Percentiles rank a stretch among this genome's conserved stretches.
Conservation (phyloP, 371 early-diverging fungal genomes). For the Actinomortierella ambigua region DNA sequence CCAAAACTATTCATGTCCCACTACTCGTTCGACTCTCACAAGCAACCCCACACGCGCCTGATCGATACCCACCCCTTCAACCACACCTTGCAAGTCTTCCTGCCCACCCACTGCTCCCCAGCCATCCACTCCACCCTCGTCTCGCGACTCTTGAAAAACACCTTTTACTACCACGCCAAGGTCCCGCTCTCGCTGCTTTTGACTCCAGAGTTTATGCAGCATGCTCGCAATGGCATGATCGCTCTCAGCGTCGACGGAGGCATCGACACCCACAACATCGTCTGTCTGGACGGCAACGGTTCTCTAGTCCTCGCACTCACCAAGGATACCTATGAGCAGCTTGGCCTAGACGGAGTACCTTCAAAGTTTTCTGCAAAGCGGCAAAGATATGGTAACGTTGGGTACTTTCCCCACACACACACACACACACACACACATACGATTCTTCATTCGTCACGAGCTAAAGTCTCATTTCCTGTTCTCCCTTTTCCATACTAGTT, state of each 20-base stretch:
- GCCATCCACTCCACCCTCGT: slow-evolving; percentile 10
- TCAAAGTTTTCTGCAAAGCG: slow-evolving; percentile 46
- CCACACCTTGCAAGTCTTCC: slow-evolving; percentile 47
- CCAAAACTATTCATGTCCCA: slow-evolving; percentile 40
- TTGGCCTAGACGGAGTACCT: slow-evolving; percentile 57
- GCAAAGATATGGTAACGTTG: slow-evolving; percentile 55
- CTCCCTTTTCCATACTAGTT: slow-evolving; percentile 34
- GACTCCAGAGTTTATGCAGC: slow-evolving; percentile 28
- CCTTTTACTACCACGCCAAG: slow-evolving; percentile 29
- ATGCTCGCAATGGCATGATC: slow-evolving; percentile 36
- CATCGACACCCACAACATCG: slow-evolving; percentile 59
- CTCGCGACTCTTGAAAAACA: slow-evolving; percentile 3
- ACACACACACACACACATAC: too few species aligned
- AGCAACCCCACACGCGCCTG: slow-evolving; percentile 31
- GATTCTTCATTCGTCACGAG: too few species aligned
- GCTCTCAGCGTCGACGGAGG: slow-evolving; percentile 51
- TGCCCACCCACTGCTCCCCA: slow-evolving; percentile 16
- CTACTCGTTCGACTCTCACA: slow-evolving; percentile 37
- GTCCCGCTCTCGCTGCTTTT: slow-evolving; percentile 30
- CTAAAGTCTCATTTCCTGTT: neutral
- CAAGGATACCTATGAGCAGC: slow-evolving; percentile 60
- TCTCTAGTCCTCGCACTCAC: slow-evolving; percentile 53
- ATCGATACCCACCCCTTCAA: slow-evolving; percentile 60
- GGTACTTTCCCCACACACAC: neutral
- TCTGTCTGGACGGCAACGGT: slow-evolving; percentile 56